A percentile compares a stretch with the other conserved stretches of the same genome.
Conservation (phyloP, 2,329 filamentous ascomycete species). For the Stachybotrys echinatus region DNA sequence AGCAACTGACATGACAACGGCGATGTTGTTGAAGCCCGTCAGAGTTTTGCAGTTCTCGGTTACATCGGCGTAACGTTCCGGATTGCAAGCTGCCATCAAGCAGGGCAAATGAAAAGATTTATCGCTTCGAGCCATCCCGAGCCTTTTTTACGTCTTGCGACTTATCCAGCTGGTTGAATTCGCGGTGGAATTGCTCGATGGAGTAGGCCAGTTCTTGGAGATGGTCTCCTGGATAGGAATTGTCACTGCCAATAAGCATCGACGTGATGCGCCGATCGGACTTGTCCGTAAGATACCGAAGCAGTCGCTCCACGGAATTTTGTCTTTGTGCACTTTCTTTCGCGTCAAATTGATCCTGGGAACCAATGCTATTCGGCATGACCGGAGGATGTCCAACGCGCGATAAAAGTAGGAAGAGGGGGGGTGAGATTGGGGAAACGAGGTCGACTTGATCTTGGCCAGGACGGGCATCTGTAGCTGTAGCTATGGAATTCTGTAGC, state of each 20-base stretch:
- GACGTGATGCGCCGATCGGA: background rate
- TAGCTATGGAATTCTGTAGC: background rate
- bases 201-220: no score
- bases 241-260: background rate
- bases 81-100: background rate
- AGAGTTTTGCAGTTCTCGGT: background rate
- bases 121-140: background rate
- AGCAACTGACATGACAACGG: background rate
- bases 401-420: background rate
- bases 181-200: background rate
- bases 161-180: background rate
- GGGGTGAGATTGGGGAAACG: no score
- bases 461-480: background rate
- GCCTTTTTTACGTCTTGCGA: background rate
- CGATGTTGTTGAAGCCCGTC: background rate
- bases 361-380: background rate
- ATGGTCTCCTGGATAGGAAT: no score
- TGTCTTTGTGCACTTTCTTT: background rate
- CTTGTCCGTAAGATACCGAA: background rate
- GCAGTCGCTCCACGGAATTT: background rate
- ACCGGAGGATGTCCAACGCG: background rate
- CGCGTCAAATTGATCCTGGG: background rate
- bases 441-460: no score
- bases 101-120: background rate
- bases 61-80: background rate